Conservation (phyloP, 805 yeast species). For the Myxozyma geophila region DNA sequence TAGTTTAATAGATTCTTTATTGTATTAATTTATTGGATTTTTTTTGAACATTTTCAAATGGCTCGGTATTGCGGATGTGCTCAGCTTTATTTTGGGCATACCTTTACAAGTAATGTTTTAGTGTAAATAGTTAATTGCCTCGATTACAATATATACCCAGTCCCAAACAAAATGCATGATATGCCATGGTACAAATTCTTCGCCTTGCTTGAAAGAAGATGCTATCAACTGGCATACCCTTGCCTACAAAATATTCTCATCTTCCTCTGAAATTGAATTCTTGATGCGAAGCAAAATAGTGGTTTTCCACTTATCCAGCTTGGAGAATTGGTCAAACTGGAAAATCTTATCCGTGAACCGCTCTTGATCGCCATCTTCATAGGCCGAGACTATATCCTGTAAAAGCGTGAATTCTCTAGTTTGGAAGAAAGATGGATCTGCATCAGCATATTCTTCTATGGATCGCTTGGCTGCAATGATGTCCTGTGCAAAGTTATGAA, state of each 20-base stretch:
- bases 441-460: slow-evolving; percentile 61
- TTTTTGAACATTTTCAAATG: no score
- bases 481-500: slow-evolving; percentile 50
- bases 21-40: no score
- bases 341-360: slow-evolving; percentile 71
- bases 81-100: no score
- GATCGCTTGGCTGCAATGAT: slow-evolving; percentile 82
- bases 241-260: slow-evolving; percentile 42
- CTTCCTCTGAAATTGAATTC: slow-evolving; percentile 69
- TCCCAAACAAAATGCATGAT: not conserved
- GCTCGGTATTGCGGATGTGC: no score
- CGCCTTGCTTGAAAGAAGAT: no score
- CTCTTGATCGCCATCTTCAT: slow-evolving; percentile 79
- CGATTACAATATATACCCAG: not conserved
- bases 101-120: not conserved
- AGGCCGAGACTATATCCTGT: slow-evolving; percentile 68
- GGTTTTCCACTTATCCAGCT: slow-evolving; percentile 90
- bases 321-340: slow-evolving; percentile 84
- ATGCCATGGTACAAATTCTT: no score
- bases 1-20: no score
- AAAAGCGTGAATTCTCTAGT: slow-evolving; percentile 75
- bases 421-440: slow-evolving; percentile 74
- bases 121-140: not conserved
- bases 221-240: not conserved
- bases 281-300: slow-evolving; percentile 81